Evolutionary conservation across 148 eudicot species (phyloP), one percentile per base, ranked within the genome.

Genomic region (Silene latifolia): DNA sequence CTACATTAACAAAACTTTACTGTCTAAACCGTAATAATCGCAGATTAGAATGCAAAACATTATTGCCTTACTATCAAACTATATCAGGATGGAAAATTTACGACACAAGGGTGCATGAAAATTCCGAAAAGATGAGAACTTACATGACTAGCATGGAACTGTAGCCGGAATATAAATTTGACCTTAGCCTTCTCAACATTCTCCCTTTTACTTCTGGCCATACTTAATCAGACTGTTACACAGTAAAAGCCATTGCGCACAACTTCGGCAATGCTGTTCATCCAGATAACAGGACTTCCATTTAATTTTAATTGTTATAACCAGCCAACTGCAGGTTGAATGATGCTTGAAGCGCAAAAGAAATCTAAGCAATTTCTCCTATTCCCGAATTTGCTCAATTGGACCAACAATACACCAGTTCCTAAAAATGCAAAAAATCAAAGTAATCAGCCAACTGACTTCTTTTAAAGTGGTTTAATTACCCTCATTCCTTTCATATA

Each of bases 91-190:
- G 32, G 54, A 67, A 1, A 51, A 62, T 46, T 21, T 67, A 19
- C 8, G 63, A 23, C 17, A 57, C 1, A 62, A 8, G 48, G 29
- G 21, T 17, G 53, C 42, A 25, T 48, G 7, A 8, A n/a, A 35
- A 17, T 32, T 72, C 23, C 23, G 48, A 29, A 20, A 25, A 72
- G n/a, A 44, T 63, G 21, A 39, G 75, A 82, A 81, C 97, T 78
- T 87, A 95, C 99, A 85, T 95, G 94, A 63, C 97, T 90, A 75
- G 98, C 93, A 83, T 95, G 92, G 85, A 92, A 95, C 80, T 95
- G 99, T 53, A 95, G 86, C 79, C 99, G 90, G 74, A 95, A 95
- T 68, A 92, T 98, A 29, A 92, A 98, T 90, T 92, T 90, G 21
- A 95, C 91, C 91, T 88, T 95, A 39, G 91, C 79, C 86, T 90